Conservation (phyloP, 2,329 filamentous ascomycete genomes). For the Fusarium napiforme region DNA sequence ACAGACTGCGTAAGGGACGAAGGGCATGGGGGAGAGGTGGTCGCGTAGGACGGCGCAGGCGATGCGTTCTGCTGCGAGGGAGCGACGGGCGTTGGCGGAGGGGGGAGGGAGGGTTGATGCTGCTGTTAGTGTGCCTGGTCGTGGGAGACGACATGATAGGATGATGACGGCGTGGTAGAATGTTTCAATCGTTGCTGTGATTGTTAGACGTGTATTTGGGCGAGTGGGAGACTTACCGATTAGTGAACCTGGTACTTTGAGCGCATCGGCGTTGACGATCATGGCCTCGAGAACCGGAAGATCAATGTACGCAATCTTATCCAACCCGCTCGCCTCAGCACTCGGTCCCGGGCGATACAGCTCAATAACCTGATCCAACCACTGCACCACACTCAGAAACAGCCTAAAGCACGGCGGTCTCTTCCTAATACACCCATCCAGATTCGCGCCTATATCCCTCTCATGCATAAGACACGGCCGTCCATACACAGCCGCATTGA, state of each 20-base stretch:
- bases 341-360: conserved; percentile 67
- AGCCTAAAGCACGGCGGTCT: conserved; percentile 67
- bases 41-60: conserved; percentile 64
- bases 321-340: conserved; percentile 52
- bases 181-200: conserved; percentile 67
- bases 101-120: conserved; percentile 58
- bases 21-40: conserved; percentile 64
- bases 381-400: conserved; percentile 63
- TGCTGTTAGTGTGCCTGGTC: conserved; percentile 53
- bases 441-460: conserved; percentile 65
- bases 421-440: conserved; percentile 61
- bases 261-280: conserved; percentile 64
- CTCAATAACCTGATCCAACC: conserved; percentile 68
- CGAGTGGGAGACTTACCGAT: conserved; percentile 54
- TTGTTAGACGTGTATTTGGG: conserved; percentile 27
- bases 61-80: conserved; percentile 67
- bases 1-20: conserved; percentile 70
- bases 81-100: conserved; percentile 66
- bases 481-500: conserved; percentile 69
- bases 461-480: conserved; percentile 70
- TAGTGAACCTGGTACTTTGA: conserved; percentile 59
- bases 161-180: conserved; percentile 74
- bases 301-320: conserved; percentile 61
- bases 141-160: conserved; percentile 66
- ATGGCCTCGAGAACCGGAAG: conserved; percentile 67